A percentile compares a stretch with the other conserved stretches of the same genome.
Evolutionary conservation across 352 stramenopile species (phyloP).

Genomic region (Phytopythium helicoides): DNA sequence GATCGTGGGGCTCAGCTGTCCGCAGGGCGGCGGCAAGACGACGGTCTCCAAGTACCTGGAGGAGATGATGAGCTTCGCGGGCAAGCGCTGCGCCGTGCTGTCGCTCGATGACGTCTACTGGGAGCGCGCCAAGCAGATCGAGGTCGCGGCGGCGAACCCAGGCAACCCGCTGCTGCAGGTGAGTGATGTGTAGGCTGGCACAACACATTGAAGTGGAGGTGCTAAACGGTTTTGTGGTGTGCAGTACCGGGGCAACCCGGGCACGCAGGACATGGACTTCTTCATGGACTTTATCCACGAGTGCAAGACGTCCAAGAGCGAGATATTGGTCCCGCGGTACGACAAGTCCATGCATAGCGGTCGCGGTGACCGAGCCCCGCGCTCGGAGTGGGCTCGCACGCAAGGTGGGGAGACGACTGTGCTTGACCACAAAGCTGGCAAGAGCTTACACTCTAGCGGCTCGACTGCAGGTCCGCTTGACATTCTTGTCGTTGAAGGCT

Average conservation of each 20-base stretch:
- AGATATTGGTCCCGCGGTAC: constrained; percentile 66
- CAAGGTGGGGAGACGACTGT: constrained; percentile 30
- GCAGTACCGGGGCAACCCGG: constrained; percentile 79
- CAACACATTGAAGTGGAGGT: not conserved
- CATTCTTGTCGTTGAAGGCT: constrained; percentile 82
- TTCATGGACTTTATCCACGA: constrained; percentile 56
- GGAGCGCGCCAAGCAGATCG: constrained; percentile 59
- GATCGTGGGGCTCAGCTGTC: constrained; percentile 78
- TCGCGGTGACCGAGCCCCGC: constrained; percentile 65
- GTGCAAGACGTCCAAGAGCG: constrained; percentile 39
- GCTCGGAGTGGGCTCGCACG: constrained; percentile 48
- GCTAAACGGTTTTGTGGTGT: not conserved
- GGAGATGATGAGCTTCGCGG: constrained; percentile 44
- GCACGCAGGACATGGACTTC: constrained; percentile 77
- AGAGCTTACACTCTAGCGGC: no score
- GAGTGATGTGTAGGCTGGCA: not conserved
- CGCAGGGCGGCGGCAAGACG: constrained; percentile 85
- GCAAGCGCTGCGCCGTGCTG: constrained; percentile 67
- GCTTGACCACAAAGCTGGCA: no score
- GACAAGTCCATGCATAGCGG: constrained; percentile 79
- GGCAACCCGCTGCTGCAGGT: constrained; percentile 81
- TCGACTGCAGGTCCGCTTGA: constrained; percentile 60
- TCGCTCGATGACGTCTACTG: constrained; percentile 87
- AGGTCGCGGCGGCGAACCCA: constrained; percentile 51
- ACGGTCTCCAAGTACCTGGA: constrained; percentile 74